These are phyloP conservation scores for Arthrobotrys pseudoclavata DNA, from an alignment of 2,329 filamentous ascomycete species.

Conservation along the genomic window DNA sequence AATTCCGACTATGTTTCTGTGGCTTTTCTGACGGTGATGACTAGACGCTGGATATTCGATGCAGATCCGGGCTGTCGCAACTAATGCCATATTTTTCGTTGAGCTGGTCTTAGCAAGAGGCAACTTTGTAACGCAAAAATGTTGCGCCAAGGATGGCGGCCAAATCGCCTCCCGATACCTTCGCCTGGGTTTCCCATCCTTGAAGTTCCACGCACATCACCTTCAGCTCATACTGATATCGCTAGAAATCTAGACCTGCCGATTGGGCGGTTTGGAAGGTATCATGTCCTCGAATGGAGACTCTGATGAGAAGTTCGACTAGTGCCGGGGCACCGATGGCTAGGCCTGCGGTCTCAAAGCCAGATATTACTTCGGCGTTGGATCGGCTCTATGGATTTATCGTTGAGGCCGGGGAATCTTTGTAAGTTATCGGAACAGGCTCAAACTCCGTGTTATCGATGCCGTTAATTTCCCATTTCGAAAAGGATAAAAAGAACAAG, in stretches of 20 bases:
- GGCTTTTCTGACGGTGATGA: background rate
- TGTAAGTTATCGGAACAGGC: too few species aligned
- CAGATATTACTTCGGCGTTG: background rate
- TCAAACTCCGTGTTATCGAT: too few species aligned
- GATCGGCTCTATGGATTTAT: background rate
- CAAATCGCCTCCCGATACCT: background rate
- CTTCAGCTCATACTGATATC: background rate
- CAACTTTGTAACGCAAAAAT: background rate
- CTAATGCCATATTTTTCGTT: constrained; percentile 8
- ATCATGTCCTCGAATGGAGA: background rate
- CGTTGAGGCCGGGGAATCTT: background rate
- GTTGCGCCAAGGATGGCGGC: background rate
- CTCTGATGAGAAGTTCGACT: background rate
- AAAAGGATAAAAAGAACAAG: too few species aligned
- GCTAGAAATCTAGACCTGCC: background rate
- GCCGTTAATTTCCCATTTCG: too few species aligned
- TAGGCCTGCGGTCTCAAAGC: background rate
- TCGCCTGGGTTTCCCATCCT: background rate
- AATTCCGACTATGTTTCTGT: background rate
- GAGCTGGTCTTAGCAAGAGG: background rate
- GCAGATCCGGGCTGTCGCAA: background rate
- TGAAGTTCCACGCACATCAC: background rate
- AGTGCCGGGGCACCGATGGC: background rate
- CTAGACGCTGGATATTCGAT: too few species aligned
- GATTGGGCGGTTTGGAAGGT: background rate